These are phyloP conservation scores for Didymella exigua DNA, from an alignment of 2,329 filamentous ascomycete genomes.

Conservation along the genomic window DNA sequence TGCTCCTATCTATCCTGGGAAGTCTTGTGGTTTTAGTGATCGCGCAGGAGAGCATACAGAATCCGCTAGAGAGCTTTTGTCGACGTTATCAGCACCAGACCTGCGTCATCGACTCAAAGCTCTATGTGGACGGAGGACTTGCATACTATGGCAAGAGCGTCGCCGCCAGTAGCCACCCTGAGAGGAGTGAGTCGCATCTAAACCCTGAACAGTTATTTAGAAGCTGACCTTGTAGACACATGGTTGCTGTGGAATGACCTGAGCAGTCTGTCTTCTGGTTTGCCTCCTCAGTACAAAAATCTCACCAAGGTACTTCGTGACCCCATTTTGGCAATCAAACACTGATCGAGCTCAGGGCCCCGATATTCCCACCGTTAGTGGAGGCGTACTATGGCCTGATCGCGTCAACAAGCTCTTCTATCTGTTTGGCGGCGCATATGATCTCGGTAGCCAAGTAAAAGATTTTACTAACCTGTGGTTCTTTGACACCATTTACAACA, in stretches of 20 bases:
- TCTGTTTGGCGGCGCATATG: constrained; percentile 63
- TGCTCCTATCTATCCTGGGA: not conserved
- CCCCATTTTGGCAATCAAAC: not conserved
- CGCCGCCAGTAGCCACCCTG: not conserved
- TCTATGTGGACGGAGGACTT: constrained; percentile 63
- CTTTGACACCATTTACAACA: constrained; percentile 60
- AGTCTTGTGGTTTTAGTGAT: not conserved
- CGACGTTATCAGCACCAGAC: constrained; percentile 58
- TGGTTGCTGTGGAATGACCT: not conserved
- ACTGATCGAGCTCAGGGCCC: constrained; percentile 47
- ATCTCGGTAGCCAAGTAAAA: constrained; percentile 37
- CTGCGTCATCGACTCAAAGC: constrained; percentile 59
- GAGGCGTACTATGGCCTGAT: constrained; percentile 61
- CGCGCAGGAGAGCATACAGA: not conserved
- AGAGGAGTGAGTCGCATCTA: not conserved
- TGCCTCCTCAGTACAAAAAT: not conserved
- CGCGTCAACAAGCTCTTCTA: constrained; percentile 65
- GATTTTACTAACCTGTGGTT: constrained; percentile 52
- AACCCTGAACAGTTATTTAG: too few relatives aligned
- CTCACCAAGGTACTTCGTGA: not conserved
- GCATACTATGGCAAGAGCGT: not conserved
- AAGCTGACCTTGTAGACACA: not conserved
- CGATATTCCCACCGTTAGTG: constrained; percentile 54
- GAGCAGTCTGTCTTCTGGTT: not conserved
- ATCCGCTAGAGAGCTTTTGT: constrained; percentile 3